Evolutionary conservation across 2,329 filamentous ascomycete species (phyloP).

Genomic region (Colletotrichum sp.): DNA sequence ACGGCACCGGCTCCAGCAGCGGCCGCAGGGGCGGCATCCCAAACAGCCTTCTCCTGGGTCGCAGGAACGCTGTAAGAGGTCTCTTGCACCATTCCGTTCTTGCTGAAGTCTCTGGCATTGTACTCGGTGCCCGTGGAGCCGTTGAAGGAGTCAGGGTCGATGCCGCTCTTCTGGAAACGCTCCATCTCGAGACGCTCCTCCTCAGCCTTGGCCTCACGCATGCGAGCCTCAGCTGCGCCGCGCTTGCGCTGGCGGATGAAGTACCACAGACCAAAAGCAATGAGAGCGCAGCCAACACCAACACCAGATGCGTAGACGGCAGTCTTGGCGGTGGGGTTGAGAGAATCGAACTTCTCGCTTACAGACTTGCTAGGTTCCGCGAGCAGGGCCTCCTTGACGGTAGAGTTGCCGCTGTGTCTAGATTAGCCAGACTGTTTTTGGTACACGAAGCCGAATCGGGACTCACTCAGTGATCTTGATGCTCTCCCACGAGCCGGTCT

Average conservation of each 20-base stretch:
- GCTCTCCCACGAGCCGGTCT: constrained; percentile 66
- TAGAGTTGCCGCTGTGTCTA: constrained; percentile 59
- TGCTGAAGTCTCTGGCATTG: constrained; percentile 34
- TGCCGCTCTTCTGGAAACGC: constrained; percentile 50
- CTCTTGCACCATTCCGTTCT: constrained; percentile 29
- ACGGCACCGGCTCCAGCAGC: constrained; percentile 21
- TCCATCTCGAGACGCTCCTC: constrained; percentile 58
- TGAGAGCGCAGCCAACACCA: constrained; percentile 46
- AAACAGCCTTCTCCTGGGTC: constrained; percentile 32
- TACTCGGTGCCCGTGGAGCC: constrained; percentile 41
- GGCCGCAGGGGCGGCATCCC: constrained; percentile 24
- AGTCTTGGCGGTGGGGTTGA: constrained; percentile 55
- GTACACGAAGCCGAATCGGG: neutral
- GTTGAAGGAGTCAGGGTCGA: constrained; percentile 52
- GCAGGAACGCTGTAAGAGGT: constrained; percentile 36
- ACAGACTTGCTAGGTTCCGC: constrained; percentile 46
- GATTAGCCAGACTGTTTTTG: constrained; percentile 21
- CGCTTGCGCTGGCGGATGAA: constrained; percentile 60
- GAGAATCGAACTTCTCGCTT: constrained; percentile 58
- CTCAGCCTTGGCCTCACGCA: constrained; percentile 47
- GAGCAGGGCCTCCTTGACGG: constrained; percentile 50
- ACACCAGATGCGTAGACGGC: constrained; percentile 57
- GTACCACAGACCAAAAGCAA: constrained; percentile 52
- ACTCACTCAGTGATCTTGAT: constrained; percentile 53
- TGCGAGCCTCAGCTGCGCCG: constrained; percentile 55